These are phyloP conservation scores for Dianthus caryophyllus DNA, from an alignment of 148 eudicot genomes.

Conservation along the genomic window DNA sequence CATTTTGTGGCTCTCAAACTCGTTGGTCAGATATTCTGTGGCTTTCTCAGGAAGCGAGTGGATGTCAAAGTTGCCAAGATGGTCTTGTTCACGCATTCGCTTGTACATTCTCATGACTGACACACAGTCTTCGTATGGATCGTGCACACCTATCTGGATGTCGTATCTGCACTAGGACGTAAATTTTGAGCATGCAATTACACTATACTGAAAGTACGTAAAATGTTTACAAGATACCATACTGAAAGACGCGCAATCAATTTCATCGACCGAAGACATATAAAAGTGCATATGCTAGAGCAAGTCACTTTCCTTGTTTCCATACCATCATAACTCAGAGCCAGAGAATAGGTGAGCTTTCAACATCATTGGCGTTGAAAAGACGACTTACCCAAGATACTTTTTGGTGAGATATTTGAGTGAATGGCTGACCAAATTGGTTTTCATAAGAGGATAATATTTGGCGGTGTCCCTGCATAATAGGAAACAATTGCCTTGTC, in stretches of 20 bases:
- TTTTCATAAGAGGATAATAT: slow-evolving; percentile 69
- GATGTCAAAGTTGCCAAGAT: slow-evolving; percentile 23
- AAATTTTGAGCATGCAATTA: no score
- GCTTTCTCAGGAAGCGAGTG: slow-evolving; percentile 12
- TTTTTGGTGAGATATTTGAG: slow-evolving; percentile 55
- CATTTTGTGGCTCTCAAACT: slow-evolving; percentile 32
- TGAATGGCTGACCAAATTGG: slow-evolving; percentile 75
- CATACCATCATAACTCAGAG: no score
- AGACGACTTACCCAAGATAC: slow-evolving; percentile 57
- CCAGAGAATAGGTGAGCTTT: no score
- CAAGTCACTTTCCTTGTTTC: not conserved
- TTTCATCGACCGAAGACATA: no score
- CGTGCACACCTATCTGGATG: slow-evolving; percentile 55
- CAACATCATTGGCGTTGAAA: no score
- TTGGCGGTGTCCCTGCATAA: slow-evolving; percentile 71
- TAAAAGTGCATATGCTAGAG: no score
- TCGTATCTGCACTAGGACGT: slow-evolving; percentile 48
- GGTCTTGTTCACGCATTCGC: slow-evolving; percentile 59
- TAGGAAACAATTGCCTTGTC: slow-evolving; percentile 2
- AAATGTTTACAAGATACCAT: no score
- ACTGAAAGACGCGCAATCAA: no score
- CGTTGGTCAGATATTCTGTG: slow-evolving; percentile 19
- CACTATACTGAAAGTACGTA: not conserved
- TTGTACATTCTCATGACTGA: slow-evolving; percentile 68
- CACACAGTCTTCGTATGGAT: slow-evolving; percentile 64